Conservation (phyloP, 805 yeast genomes). For the Millerago galiae region DNA sequence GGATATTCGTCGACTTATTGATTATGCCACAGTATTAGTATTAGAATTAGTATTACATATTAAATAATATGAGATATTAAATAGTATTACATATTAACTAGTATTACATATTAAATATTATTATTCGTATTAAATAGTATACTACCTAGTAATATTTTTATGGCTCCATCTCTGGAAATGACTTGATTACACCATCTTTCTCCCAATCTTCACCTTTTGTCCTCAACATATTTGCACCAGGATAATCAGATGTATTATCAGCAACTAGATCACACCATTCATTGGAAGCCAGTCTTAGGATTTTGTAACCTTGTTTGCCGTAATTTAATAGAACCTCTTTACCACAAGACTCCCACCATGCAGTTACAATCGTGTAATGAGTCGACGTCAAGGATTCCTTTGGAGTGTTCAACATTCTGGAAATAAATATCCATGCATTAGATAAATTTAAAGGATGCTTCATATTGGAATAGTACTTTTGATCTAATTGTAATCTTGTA, state of each 20-base stretch:
- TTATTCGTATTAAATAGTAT: no score
- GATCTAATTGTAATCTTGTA: conserved; percentile 42
- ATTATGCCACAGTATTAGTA: no score
- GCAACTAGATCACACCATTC: conserved; percentile 49
- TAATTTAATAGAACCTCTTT: conserved; percentile 46
- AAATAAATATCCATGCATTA: conserved; percentile 64
- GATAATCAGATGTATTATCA: conserved; percentile 38
- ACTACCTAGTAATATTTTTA: no score
- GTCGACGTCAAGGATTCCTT: conserved; percentile 47
- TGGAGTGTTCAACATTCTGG: conserved; percentile 61
- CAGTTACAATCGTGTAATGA: conserved; percentile 64
- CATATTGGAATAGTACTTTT: conserved; percentile 21
- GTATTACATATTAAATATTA: no score
- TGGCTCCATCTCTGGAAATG: conserved; percentile 30
- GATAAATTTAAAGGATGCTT: conserved; percentile 51
- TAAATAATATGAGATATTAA: no score
- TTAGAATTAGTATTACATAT: no score
- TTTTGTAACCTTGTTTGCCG: conserved; percentile 65
- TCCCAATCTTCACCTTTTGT: conserved; percentile 79
- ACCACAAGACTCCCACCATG: conserved; percentile 92
- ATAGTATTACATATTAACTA: no score
- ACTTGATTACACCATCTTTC: conserved; percentile 36
- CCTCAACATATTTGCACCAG: conserved; percentile 74
- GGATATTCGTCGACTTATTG: neutral
- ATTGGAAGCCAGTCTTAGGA: conserved; percentile 40